phyloP scores from a whole-genome alignment of 202 grass and related monocot genomes.

The Schoenoplectus triqueter region DNA sequence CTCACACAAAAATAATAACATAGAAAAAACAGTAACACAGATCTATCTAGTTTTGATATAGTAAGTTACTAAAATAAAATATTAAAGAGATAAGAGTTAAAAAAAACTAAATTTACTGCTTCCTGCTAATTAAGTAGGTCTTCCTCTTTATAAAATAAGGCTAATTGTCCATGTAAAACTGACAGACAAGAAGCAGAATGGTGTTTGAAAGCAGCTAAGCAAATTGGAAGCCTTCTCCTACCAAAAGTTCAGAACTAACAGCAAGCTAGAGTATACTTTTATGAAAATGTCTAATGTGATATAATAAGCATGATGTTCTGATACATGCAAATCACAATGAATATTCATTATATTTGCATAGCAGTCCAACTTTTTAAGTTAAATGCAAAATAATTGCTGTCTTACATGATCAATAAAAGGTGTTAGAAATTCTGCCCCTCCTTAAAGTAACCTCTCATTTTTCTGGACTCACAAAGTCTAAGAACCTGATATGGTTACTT shows the following conservation, averaged over 20 bases:
- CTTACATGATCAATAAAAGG: background rate
- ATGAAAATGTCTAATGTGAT: background rate
- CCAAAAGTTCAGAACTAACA: background rate
- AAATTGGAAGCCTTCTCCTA: background rate
- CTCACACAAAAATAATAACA: too few relatives aligned
- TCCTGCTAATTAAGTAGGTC: too few relatives aligned
- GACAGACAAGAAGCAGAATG: too few relatives aligned
- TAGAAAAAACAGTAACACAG: background rate
- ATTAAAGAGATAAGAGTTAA: background rate
- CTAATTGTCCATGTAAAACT: background rate
- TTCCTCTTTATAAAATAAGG: conserved; percentile 5
- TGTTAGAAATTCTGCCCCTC: background rate
- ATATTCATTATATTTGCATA: too few relatives aligned
- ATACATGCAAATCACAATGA: too few relatives aligned
- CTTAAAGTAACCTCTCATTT: background rate
- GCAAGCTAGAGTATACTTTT: background rate
- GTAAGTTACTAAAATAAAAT: background rate
- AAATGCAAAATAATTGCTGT: too few relatives aligned
- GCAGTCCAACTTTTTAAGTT: too few relatives aligned
- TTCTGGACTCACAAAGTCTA: background rate
- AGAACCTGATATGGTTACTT: background rate
- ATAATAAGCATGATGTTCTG: too few relatives aligned
- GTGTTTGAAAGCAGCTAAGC: background rate
- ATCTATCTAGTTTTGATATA: background rate
- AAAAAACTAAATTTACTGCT: background rate